Evolutionary conservation across 2,329 filamentous ascomycete genomes (phyloP), one percentile per base, ranked within the genome.

Genomic region (Ambrosiella cleistominuta): DNA sequence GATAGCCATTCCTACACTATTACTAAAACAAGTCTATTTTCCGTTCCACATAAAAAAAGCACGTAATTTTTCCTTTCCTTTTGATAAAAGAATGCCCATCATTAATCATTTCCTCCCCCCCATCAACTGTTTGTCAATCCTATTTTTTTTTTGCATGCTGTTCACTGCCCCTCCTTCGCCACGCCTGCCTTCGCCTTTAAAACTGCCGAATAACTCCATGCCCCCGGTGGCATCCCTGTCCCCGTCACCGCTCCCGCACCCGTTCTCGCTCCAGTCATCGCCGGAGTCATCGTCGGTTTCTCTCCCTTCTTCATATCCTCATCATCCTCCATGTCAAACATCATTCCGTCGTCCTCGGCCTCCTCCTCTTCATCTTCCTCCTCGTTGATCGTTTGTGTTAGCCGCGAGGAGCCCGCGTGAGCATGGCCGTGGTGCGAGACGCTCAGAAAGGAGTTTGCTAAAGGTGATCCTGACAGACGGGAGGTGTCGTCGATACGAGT

Each of bases 241-340:
- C 54, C 54, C 42, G 38, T 17, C 13, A 42, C 38, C 12, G 39
- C 19, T 19, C 19, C 19, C 19, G 19, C 44, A 12, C 38, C 47
- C 19, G 50, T 17, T 19, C 19, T 3, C 19, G 19, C 44, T 9
- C 38, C 47, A 13, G 50, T 17, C 13, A 13, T 35, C 39, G 3
- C 27, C 2, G 27, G 27, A 27, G 27, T 27, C 3, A 3, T 27
- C 3, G 27, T 27, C 27, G 27, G 27, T 27, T 47, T 17, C 9
- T 47, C n/a, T 2, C 9, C 44, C 15, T 17, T 17, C n/a, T 13
- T 17, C n/a, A 11, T 8, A 9, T 36, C 17, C 19, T 13, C 59
- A 12, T 60, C 54, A 17, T 60, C 59, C 17, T 60, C 59, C 59
- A 60, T 60, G n/a, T 60, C 56, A 38, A 60, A 60, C 50, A 60